Percentiles rank a stretch among this genome's conserved stretches.
phyloP scores from a whole-genome alignment of 352 stramenopile species.

The Phytophthora palmivora region DNA sequence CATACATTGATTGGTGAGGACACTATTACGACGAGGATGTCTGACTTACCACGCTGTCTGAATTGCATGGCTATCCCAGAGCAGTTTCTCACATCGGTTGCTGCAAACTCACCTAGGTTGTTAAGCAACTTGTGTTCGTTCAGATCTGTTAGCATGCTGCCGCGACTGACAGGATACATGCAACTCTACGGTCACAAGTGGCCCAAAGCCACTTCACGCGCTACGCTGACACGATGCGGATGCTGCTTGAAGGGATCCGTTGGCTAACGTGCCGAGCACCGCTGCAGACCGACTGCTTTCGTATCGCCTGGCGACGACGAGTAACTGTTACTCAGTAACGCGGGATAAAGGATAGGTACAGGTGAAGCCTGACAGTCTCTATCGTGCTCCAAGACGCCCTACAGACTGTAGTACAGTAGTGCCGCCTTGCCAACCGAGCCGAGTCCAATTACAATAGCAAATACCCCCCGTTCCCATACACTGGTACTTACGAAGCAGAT shows the following conservation, averaged over 20 bases:
- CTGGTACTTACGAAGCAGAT: no score
- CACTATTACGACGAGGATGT: slow-evolving; percentile 3
- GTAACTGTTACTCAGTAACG: no score
- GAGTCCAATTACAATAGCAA: no score
- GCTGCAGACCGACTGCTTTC: neutral
- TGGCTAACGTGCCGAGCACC: slow-evolving; percentile 19
- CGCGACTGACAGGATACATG: slow-evolving; percentile 31
- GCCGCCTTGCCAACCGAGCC: no score
- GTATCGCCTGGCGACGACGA: no score
- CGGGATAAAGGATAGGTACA: no score
- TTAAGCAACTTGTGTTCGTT: no score
- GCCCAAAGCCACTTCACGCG: neutral
- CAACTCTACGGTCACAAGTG: slow-evolving; percentile 19
- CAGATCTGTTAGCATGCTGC: slow-evolving; percentile 9
- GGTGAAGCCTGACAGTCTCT: no score
- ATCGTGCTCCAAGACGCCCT: no score
- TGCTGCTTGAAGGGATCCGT: slow-evolving; percentile 38
- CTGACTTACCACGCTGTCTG: neutral
- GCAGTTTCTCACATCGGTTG: slow-evolving; percentile 26
- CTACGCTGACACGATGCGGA: neutral
- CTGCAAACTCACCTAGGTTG: neutral
- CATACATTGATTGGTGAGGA: neutral
- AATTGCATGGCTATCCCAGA: slow-evolving; percentile 14
- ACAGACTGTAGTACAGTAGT: no score
- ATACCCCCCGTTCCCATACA: no score